These are phyloP conservation scores for Leccinellum albellum DNA, from an alignment of 768 basidiomycete genomes.

Conservation along the genomic window DNA sequence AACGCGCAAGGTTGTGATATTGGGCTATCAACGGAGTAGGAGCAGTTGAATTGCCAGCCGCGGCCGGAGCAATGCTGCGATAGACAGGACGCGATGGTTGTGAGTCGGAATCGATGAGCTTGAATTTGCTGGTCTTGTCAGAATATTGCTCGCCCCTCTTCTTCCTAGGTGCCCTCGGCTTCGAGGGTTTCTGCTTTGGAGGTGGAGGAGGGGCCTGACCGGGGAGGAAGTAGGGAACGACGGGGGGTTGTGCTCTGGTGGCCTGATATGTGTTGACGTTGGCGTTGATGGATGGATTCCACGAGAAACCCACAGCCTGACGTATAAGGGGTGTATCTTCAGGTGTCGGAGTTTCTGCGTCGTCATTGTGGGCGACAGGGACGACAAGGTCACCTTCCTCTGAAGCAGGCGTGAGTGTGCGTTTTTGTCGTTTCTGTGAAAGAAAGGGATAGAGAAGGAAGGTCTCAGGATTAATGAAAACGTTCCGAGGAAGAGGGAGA, in stretches of 20 bases:
- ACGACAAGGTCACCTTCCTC: conserved; percentile 46
- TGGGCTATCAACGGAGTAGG: background rate
- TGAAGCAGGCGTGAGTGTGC: conserved; percentile 50
- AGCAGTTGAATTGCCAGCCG: conserved; percentile 15
- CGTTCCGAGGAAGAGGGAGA: background rate
- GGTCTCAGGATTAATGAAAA: background rate
- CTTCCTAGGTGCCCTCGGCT: conserved; percentile 27
- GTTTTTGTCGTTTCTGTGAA: conserved; percentile 41
- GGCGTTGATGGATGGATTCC: conserved; percentile 26
- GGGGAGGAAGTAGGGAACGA: conserved; percentile 44
- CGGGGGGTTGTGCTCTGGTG: conserved; percentile 18
- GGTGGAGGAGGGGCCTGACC: conserved; percentile 39
- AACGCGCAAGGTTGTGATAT: background rate
- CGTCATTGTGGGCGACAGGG: conserved; percentile 37
- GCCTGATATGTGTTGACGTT: conserved; percentile 31
- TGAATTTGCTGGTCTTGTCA: conserved; percentile 48
- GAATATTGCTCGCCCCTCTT: conserved; percentile 39
- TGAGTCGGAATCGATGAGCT: conserved; percentile 29
- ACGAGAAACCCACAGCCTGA: conserved; percentile 54
- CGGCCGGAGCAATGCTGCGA: conserved; percentile 31
- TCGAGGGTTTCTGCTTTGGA: conserved; percentile 25
- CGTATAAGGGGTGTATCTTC: conserved; percentile 49
- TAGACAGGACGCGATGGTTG: conserved; percentile 31
- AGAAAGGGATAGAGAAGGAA: background rate
- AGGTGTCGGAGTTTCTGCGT: conserved; percentile 44